These are phyloP conservation scores for Saturnispora serradocipensis DNA, from an alignment of 805 yeast species.

Conservation along the genomic window DNA sequence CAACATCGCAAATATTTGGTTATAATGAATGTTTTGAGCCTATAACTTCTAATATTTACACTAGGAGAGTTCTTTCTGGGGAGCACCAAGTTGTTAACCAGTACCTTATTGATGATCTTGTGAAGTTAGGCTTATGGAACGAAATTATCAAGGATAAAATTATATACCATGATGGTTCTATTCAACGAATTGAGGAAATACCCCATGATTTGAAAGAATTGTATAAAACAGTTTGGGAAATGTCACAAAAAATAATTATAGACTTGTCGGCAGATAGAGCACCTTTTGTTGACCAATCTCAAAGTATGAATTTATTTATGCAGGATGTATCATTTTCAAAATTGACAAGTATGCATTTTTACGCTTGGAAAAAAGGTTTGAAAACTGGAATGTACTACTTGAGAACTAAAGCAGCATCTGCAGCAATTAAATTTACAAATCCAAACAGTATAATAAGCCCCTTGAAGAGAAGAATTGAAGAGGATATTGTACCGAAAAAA, in stretches of 20 bases:
- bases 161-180: conserved; percentile 73
- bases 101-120: conserved; percentile 73
- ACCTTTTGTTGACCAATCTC: conserved; percentile 80
- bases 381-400: conserved; percentile 98
- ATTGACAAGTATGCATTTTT: conserved; percentile 95
- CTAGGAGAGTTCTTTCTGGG: conserved; percentile 85
- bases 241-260: conserved; percentile 74
- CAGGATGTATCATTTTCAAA: conserved; percentile 92
- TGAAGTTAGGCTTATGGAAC: conserved; percentile 77
- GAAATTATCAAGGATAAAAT: conserved; percentile 69
- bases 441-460: background rate
- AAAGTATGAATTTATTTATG: conserved; percentile 82
- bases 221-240: conserved; percentile 97
- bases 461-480: background rate
- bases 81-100: conserved; percentile 91
- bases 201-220: conserved; percentile 67
- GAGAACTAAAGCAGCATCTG: conserved; percentile 94
- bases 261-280: conserved; percentile 81
- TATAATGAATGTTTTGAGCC: conserved; percentile 96
- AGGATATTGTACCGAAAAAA: background rate
- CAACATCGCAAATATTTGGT: conserved; percentile 92
- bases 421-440: conserved; percentile 85
- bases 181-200: conserved; percentile 63
- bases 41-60: conserved; percentile 83
- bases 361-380: conserved; percentile 97